Percentiles rank a stretch among this genome's conserved stretches.
Conservation (phyloP, 2,329 filamentous ascomycete species). For the Colletotrichum sp. region DNA sequence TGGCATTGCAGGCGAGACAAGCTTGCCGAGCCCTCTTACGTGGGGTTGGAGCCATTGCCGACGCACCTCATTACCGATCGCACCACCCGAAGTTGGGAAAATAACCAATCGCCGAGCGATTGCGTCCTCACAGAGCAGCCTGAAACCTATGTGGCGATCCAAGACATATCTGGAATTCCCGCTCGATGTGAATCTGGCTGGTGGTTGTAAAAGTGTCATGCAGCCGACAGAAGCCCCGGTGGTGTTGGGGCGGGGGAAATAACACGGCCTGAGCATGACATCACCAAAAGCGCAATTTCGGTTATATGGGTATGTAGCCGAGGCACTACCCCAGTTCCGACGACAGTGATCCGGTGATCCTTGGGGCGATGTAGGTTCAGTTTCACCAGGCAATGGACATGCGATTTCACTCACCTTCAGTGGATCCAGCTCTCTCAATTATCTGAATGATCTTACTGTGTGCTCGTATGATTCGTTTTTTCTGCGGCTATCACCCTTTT, state of each 20-base stretch:
- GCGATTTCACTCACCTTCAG: rapidly evolving
- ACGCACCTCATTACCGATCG: neutral
- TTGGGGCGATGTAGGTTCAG: neutral
- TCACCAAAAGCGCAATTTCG: neutral
- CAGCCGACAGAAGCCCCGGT: neutral
- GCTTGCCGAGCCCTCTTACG: conserved; percentile 39
- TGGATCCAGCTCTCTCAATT: rapidly evolving
- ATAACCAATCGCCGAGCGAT: rapidly evolving
- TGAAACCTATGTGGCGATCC: neutral
- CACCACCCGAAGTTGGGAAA: neutral
- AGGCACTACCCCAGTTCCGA: neutral
- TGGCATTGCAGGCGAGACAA: conserved; percentile 38
- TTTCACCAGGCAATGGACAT: neutral
- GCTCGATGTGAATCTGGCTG: neutral
- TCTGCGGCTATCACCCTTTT: rapidly evolving
- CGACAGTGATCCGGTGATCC: rapidly evolving
- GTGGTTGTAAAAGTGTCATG: neutral
- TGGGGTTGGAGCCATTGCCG: neutral
- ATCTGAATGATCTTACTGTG: neutral
- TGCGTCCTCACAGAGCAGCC: neutral
- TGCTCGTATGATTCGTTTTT: rapidly evolving
- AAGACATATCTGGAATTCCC: neutral
- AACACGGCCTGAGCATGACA: neutral
- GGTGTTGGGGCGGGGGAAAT: neutral
- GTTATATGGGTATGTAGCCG: neutral